Percentiles rank a stretch among this genome's conserved stretches.
phyloP scores from a whole-genome alignment of 2,329 filamentous ascomycete genomes.

The Akanthomyces lecanii region DNA sequence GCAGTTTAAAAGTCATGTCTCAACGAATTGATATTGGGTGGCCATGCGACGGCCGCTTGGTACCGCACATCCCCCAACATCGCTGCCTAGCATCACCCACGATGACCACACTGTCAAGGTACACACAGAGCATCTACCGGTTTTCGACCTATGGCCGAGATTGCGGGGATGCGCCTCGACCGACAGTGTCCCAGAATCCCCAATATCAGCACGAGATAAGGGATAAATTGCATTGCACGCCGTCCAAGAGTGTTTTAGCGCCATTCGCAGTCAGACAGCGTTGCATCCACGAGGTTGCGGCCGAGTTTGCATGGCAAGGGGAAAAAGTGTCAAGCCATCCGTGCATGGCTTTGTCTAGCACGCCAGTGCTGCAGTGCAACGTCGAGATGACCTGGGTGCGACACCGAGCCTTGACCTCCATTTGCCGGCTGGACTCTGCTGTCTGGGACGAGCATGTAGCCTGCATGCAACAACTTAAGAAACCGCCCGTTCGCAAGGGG shows the following conservation, averaged over 20 bases:
- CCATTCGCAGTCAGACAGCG: neutral
- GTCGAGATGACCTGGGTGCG: neutral
- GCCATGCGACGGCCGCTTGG: too few relatives aligned
- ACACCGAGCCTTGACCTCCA: neutral
- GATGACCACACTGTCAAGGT: neutral
- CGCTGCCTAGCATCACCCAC: neutral
- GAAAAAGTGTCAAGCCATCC: neutral
- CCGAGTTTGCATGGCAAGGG: neutral
- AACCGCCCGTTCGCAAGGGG: too few relatives aligned
- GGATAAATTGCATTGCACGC: neutral
- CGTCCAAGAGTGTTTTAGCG: neutral
- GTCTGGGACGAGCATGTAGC: too few relatives aligned
- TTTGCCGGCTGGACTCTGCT: neutral
- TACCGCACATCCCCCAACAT: neutral
- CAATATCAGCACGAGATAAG: neutral
- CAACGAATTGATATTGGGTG: neutral
- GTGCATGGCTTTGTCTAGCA: neutral
- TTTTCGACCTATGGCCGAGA: neutral
- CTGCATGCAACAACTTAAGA: too few relatives aligned
- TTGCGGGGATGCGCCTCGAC: neutral
- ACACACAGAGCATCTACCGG: neutral
- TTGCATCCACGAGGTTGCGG: neutral
- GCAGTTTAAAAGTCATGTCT: neutral
- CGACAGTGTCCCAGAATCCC: neutral
- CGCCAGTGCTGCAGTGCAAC: conserved; percentile 1